These are phyloP conservation scores for Beta lomatogona DNA, from an alignment of 179 eudicot species.

Conservation along the genomic window DNA sequence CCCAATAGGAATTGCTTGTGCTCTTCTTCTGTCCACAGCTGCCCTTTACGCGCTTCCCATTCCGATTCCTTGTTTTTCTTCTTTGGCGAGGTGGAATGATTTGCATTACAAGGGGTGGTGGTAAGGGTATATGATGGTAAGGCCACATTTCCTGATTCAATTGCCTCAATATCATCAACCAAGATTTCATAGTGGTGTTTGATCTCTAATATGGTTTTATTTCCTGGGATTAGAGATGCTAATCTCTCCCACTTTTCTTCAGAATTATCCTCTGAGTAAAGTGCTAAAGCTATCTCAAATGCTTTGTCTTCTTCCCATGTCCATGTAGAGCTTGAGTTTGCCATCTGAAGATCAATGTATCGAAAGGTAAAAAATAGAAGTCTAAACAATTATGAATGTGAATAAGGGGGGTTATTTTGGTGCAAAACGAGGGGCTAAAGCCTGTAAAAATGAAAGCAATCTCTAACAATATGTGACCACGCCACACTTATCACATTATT, in stretches of 20 bases:
- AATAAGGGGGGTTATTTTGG: no score
- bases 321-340: constrained; percentile 17
- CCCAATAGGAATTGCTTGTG: constrained; percentile 28
- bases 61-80: background rate
- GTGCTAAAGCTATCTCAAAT: constrained; percentile 27
- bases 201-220: constrained; percentile 18
- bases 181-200: constrained; percentile 17
- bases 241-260: constrained; percentile 24
- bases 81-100: background rate
- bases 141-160: constrained; percentile 16
- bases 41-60: constrained; percentile 18
- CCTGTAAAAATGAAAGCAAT: no score
- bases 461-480: no score
- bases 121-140: constrained; percentile 18
- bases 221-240: constrained; percentile 25
- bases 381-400: no score
- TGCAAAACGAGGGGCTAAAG: no score
- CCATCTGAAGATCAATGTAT: constrained; percentile 7
- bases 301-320: constrained; percentile 32
- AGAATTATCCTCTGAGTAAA: background rate
- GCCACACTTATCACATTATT: no score
- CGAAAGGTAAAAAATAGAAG: no score
- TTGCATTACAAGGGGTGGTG: background rate
- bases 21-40: constrained; percentile 29
- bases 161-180: constrained; percentile 12